Conservation (phyloP, 305 asterid genomes). For the Rubia tinctorum region DNA sequence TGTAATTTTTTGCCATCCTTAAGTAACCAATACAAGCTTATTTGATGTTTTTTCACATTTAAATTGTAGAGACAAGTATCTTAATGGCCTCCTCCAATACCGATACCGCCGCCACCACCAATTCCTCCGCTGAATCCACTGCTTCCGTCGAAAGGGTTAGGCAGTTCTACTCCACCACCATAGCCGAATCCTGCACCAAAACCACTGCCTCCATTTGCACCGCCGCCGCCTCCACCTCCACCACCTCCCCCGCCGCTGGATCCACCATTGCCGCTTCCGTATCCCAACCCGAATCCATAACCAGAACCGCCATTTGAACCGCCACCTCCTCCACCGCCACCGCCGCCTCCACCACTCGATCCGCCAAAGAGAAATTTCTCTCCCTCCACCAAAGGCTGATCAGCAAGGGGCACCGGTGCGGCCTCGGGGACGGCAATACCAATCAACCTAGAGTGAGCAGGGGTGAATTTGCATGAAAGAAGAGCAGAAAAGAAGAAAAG, state of each 20-base stretch:
- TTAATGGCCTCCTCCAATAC: slow-evolving; percentile 3
- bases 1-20: too few relatives aligned
- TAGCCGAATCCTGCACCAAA: slow-evolving; percentile 6
- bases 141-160: neutral
- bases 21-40: too few relatives aligned
- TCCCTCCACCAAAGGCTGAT: neutral
- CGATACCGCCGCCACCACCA: slow-evolving; percentile 6
- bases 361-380: neutral
- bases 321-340: neutral
- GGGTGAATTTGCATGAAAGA: neutral
- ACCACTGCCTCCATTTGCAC: neutral
- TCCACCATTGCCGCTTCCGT: neutral
- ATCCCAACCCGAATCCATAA: neutral
- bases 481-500: neutral
- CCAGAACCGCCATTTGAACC: slow-evolving; percentile 8
- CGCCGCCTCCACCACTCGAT: neutral
- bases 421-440: neutral
- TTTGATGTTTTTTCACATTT: too few relatives aligned
- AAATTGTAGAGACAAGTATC: too few relatives aligned
- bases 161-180: neutral
- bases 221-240: neutral
- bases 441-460: neutral
- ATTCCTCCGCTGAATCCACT: slow-evolving; percentile 4
- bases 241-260: neutral
- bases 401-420: neutral